Conservation (phyloP, 2,329 filamentous ascomycete genomes). For the Amauroascus niger region DNA sequence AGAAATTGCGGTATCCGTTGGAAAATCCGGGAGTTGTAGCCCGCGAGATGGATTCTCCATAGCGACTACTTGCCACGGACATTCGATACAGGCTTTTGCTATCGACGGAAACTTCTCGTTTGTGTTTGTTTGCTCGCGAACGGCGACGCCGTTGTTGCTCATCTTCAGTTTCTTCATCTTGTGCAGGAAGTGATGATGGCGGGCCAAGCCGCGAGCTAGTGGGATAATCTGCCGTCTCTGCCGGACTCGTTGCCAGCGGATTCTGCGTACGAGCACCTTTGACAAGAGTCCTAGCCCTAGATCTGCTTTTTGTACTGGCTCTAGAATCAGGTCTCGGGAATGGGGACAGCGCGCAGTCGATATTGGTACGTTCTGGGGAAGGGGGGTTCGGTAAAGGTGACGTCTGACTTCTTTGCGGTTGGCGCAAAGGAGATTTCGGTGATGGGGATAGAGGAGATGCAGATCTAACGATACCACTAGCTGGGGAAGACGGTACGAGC, state of each 20-base stretch:
- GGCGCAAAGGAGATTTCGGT: slow-evolving; percentile 31
- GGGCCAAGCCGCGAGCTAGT: background rate
- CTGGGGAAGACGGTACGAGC: slow-evolving; percentile 43
- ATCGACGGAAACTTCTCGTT: slow-evolving; percentile 17
- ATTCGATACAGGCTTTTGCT: slow-evolving; percentile 16
- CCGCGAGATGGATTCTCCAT: slow-evolving; percentile 5
- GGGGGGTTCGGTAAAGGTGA: slow-evolving; percentile 33
- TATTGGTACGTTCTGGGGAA: slow-evolving; percentile 39
- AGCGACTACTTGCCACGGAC: slow-evolving; percentile 15
- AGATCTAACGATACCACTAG: slow-evolving; percentile 44
- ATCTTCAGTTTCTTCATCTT: background rate
- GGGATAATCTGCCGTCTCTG: background rate
- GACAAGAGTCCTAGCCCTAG: slow-evolving; percentile 4
- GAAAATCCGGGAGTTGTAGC: slow-evolving; percentile 12
- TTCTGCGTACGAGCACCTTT: slow-evolving; percentile 1
- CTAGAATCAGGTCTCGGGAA: slow-evolving; percentile 40
- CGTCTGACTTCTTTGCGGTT: slow-evolving; percentile 31
- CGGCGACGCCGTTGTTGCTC: slow-evolving; percentile 7
- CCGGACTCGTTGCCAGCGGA: background rate
- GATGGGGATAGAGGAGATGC: slow-evolving; percentile 53
- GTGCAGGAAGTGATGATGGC: background rate
- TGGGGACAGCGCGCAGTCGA: slow-evolving; percentile 46
- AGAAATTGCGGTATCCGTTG: slow-evolving; percentile 5
- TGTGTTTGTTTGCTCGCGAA: slow-evolving; percentile 13
- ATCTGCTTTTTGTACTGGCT: slow-evolving; percentile 8